These are phyloP conservation scores for Myriosclerotinia curreyana DNA, from an alignment of 2,329 filamentous ascomycete species.

Conservation along the genomic window DNA sequence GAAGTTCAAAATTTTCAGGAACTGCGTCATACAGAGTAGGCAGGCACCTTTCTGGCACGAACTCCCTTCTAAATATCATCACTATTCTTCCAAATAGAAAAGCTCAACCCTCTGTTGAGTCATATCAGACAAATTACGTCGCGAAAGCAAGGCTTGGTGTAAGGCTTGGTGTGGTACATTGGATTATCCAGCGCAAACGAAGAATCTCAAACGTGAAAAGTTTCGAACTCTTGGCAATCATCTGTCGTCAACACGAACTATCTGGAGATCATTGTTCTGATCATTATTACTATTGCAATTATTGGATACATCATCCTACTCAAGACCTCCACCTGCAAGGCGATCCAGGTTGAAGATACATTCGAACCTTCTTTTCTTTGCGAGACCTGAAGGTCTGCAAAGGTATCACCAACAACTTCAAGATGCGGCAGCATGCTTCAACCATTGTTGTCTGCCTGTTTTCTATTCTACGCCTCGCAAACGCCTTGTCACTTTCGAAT, in stretches of 20 bases:
- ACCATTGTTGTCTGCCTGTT: slow-evolving; percentile 26
- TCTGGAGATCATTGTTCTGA: neutral
- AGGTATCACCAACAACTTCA: slow-evolving; percentile 16
- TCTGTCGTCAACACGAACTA: neutral
- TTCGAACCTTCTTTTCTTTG: slow-evolving; percentile 5
- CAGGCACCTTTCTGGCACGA: neutral
- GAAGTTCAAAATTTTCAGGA: neutral
- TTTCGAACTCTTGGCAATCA: slow-evolving; percentile 5
- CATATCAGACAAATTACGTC: slow-evolving; percentile 15
- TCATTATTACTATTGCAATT: neutral
- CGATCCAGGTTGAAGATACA: slow-evolving; percentile 15
- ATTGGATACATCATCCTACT: slow-evolving; percentile 16
- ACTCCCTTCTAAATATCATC: slow-evolving; percentile 2
- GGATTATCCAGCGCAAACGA: neutral
- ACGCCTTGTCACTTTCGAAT: slow-evolving; percentile 37
- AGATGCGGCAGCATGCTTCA: slow-evolving; percentile 12
- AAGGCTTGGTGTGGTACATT: slow-evolving; percentile 11
- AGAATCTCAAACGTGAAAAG: slow-evolving; percentile 20
- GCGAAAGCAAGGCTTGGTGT: slow-evolving; percentile 16
- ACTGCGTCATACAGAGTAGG: slow-evolving; percentile 14
- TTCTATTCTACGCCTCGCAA: slow-evolving; percentile 27
- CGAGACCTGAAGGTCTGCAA: slow-evolving; percentile 8
- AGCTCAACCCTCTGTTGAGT: neutral
- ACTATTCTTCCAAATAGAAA: neutral
- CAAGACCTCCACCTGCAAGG: slow-evolving; percentile 1